These are phyloP conservation scores for Fabrea salina DNA, from an alignment of 169 alveolate genomes.

Conservation along the genomic window DNA sequence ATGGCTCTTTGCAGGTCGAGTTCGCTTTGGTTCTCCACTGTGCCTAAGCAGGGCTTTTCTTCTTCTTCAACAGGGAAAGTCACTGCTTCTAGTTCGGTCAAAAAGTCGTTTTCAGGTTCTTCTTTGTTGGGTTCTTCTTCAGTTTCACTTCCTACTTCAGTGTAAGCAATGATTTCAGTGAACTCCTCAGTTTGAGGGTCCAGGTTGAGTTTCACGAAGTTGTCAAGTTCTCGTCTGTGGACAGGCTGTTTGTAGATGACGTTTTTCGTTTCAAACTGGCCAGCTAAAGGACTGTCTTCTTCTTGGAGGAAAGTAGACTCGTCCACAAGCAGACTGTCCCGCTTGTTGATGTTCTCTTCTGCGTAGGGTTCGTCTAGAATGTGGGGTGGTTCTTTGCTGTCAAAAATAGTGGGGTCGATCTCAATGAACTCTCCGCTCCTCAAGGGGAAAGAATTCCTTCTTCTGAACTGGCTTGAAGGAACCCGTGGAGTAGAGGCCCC, in stretches of 20 bases:
- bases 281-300: neutral
- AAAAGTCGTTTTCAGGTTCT: neutral
- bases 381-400: neutral
- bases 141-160: neutral
- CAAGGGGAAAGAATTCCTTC: slow-evolving; percentile 1
- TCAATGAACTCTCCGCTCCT: neutral
- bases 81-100: too few species aligned
- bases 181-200: slow-evolving; percentile 26
- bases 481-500: neutral
- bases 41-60: neutral
- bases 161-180: slow-evolving; percentile 25
- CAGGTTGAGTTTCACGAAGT: neutral
- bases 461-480: neutral
- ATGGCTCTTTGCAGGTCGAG: slow-evolving; percentile 26
- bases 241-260: slow-evolving; percentile 1
- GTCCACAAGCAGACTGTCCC: neutral
- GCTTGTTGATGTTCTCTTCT: neutral
- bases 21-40: neutral
- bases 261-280: neutral
- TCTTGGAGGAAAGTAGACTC: neutral
- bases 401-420: neutral
- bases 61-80: neutral
- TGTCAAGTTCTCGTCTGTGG: neutral
- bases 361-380: neutral
- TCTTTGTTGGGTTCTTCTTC: neutral